Conservation (phyloP, 805 yeast genomes). For the Barnettozyma salicaria region DNA sequence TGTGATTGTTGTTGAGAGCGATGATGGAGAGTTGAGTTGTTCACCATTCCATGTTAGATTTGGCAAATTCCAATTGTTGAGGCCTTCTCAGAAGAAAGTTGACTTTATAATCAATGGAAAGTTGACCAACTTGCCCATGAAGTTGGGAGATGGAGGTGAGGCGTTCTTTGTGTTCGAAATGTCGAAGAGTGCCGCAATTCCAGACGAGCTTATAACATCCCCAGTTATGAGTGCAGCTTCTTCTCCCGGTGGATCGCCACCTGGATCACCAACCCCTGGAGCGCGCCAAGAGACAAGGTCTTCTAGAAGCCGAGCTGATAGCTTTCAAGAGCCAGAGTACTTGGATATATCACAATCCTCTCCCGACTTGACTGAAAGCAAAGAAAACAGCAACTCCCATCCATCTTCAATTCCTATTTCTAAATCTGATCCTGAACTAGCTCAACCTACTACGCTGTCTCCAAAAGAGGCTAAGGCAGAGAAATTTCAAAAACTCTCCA, state of each 20-base stretch:
- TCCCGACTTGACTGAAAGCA: conserved; percentile 12
- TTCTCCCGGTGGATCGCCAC: conserved; percentile 20
- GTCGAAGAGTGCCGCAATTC: conserved; percentile 50
- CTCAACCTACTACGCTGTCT: conserved; percentile 13
- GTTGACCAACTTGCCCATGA: conserved; percentile 85
- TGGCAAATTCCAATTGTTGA: conserved; percentile 86
- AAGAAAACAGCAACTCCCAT: conserved; percentile 6
- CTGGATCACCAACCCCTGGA: conserved; percentile 18
- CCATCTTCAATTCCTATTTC: conserved; percentile 1
- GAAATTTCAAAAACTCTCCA: conserved; percentile 56
- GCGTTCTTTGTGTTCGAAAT: conserved; percentile 96
- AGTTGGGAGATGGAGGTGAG: conserved; percentile 95
- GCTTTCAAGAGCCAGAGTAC: conserved; percentile 43
- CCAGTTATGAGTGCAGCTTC: conserved; percentile 26
- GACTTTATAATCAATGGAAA: conserved; percentile 82
- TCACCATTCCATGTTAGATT: conserved; percentile 96
- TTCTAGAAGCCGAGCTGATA: conserved; percentile 1
- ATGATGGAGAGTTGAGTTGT: conserved; percentile 70
- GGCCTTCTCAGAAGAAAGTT: conserved; percentile 94
- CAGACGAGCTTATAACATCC: conserved; percentile 54
- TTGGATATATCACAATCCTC: conserved; percentile 35
- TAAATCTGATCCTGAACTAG: conserved; percentile 11
- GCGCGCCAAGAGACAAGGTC: conserved; percentile 2
- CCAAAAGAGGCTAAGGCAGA: conserved; percentile 43
- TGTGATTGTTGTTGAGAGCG: conserved; percentile 88